A percentile compares a stretch with the other conserved stretches of the same genome.
These are phyloP conservation scores for Peronospora farinosa DNA, from an alignment of 352 stramenopile species.

Conservation along the genomic window DNA sequence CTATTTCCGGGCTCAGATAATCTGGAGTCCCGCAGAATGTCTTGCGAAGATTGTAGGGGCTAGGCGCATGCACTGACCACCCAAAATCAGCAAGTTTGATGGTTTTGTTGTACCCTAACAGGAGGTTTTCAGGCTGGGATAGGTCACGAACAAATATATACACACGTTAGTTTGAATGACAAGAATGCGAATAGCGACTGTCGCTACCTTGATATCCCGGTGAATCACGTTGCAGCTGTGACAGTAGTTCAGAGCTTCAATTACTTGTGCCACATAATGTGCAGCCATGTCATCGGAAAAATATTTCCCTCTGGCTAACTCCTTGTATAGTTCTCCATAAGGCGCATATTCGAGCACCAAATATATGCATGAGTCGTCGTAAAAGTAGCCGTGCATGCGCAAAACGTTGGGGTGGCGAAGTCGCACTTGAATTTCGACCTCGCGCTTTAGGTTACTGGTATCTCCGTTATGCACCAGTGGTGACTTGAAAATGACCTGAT, in stretches of 20 bases:
- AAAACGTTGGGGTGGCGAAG: conserved; percentile 74
- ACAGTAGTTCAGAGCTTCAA: conserved; percentile 68
- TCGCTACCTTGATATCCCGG: conserved; percentile 79
- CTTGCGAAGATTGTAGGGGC: conserved; percentile 45
- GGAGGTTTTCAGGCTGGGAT: conserved; percentile 72
- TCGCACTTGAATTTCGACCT: conserved; percentile 80
- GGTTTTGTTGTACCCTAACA: conserved; percentile 64
- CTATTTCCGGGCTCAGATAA: conserved; percentile 82
- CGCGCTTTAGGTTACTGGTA: conserved; percentile 61
- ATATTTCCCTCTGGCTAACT: conserved; percentile 46
- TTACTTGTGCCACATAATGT: conserved; percentile 72
- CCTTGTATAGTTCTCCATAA: conserved; percentile 78
- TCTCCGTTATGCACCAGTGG: conserved; percentile 49
- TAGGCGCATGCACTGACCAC: conserved; percentile 73
- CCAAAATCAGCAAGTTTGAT: conserved; percentile 87
- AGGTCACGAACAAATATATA: not conserved
- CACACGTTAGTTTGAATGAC: conserved; percentile 1
- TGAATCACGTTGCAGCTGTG: conserved; percentile 81
- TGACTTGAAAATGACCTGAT: conserved; percentile 64
- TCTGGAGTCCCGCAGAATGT: conserved; percentile 84
- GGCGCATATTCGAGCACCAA: conserved; percentile 80
- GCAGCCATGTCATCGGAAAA: conserved; percentile 51
- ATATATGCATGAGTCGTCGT: conserved; percentile 78
- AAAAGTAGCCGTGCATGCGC: conserved; percentile 78
- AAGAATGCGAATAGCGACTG: not conserved